These are phyloP conservation scores for Pelargonium citronellum DNA, from an alignment of 441 rosid species.

Conservation along the genomic window DNA sequence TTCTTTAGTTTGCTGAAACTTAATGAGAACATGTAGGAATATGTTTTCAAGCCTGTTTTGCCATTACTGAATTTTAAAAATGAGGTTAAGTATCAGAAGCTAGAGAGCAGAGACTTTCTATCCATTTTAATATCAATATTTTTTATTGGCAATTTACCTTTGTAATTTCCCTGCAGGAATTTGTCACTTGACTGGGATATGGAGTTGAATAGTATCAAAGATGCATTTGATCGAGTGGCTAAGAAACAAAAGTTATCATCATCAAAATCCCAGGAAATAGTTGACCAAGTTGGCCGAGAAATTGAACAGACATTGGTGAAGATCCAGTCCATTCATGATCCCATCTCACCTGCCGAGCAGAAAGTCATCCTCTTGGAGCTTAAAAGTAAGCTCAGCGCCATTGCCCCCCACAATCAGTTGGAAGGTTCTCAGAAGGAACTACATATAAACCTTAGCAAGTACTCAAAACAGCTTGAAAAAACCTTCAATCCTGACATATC, in stretches of 20 bases:
- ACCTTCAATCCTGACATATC: conserved; percentile 44
- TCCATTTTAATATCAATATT: too few relatives aligned
- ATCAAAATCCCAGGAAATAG: conserved; percentile 39
- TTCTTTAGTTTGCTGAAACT: too few relatives aligned
- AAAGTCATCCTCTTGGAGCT: conserved; percentile 31
- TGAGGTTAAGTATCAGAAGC: too few relatives aligned
- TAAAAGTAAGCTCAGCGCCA: conserved; percentile 33
- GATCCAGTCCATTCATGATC: conserved; percentile 16
- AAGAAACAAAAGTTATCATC: conserved; percentile 50
- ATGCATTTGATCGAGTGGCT: conserved; percentile 55
- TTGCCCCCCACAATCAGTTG: conserved; percentile 33
- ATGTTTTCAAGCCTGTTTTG: too few relatives aligned
- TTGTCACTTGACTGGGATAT: conserved; percentile 16
- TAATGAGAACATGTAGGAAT: too few relatives aligned
- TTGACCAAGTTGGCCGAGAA: conserved; percentile 36
- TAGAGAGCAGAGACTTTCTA: too few relatives aligned
- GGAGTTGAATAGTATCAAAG: conserved; percentile 48
- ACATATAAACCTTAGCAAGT: conserved; percentile 40
- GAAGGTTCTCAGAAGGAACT: conserved; percentile 51
- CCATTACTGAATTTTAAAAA: too few relatives aligned
- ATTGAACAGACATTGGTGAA: conserved; percentile 30
- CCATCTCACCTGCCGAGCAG: conserved; percentile 22
- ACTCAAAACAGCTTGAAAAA: conserved; percentile 44
- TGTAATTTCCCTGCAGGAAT: neutral
- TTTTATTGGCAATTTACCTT: too few relatives aligned